Base-by-base conservation (phyloP, 164 flowering plant genomes). In the Annona squamosa region DNA sequence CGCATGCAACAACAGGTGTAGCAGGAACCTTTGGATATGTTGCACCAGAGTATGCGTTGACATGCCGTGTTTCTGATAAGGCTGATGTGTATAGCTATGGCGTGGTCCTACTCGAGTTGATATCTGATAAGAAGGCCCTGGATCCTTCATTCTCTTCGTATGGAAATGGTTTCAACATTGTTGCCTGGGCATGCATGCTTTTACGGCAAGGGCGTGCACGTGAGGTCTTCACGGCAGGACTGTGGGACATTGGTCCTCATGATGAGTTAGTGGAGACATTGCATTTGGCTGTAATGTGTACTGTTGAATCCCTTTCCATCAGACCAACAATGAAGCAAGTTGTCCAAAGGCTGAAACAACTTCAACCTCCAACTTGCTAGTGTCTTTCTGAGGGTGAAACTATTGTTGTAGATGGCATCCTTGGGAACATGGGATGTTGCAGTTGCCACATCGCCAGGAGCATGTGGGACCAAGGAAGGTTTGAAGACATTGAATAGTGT, bases 1-100 rank as follows among this genome's bases (percentile, higher is more conserved):
- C 98, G 13, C 98, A 93, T 85, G 98, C 98, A 1, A 93, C 98
- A 1, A 93, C 98, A 0, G 97, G 93, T 44, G 98, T 93, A 3
- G 98, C 98, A 9, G 98, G 98, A 63, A 93, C 98, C 3, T 91
- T 91, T 76, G 98, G 98, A 10, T 93, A 91, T 74, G 97, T 93
- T 10, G 98, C 98, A 26, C 98, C 98, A 0, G 98, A 92, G 67
- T 91, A 92, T 77, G 98, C 96, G n/a, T 87, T 92, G 96, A 92
- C 98, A 17, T 93, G 98, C 75, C 92, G 97, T 18, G 98, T 93
- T 61, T 93, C 98, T 48, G 98, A 93, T 59, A 93, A 93, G 81
- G 93, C 94, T 0, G 98, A 93, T 81, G 97, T 93, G 4, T 93
- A 93, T 75, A 93, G 98, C 71, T 92, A 92, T 62, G 98, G 98